Percentiles rank a stretch among this genome's conserved stretches.
phyloP scores from a whole-genome alignment of 148 eudicot genomes.

The Heliamphora exappendiculata region DNA sequence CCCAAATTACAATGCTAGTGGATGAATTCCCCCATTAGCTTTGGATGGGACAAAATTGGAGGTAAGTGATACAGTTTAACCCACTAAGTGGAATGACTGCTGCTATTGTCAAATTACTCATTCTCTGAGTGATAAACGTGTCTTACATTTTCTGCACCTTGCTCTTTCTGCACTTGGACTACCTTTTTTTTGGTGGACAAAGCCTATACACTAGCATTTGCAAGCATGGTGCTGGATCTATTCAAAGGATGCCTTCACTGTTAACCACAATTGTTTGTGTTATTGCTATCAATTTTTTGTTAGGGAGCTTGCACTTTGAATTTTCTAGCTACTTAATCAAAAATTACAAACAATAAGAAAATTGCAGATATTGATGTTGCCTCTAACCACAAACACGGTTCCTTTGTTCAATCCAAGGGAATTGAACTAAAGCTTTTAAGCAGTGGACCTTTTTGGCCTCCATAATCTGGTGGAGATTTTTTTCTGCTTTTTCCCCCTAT shows the following conservation, averaged over 20 bases:
- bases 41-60: background rate
- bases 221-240: background rate
- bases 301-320: background rate
- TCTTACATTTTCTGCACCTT: background rate
- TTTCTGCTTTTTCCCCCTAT: background rate
- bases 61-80: background rate
- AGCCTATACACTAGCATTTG: background rate
- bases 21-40: background rate
- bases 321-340: background rate
- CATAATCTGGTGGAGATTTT: background rate
- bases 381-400: background rate
- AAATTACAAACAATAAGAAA: no score
- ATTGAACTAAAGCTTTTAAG: background rate
- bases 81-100: background rate
- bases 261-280: background rate
- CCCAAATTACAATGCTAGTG: background rate
- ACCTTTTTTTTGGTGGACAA: background rate
- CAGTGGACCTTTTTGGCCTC: background rate
- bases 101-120: background rate
- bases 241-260: background rate
- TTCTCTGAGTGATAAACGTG: background rate
- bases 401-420: background rate
- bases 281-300: background rate
- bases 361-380: background rate
- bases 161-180: background rate